These are phyloP conservation scores for Cutaneotrichosporon cutaneum DNA, from an alignment of 1,284 basidiomycete genomes.

Conservation along the genomic window DNA sequence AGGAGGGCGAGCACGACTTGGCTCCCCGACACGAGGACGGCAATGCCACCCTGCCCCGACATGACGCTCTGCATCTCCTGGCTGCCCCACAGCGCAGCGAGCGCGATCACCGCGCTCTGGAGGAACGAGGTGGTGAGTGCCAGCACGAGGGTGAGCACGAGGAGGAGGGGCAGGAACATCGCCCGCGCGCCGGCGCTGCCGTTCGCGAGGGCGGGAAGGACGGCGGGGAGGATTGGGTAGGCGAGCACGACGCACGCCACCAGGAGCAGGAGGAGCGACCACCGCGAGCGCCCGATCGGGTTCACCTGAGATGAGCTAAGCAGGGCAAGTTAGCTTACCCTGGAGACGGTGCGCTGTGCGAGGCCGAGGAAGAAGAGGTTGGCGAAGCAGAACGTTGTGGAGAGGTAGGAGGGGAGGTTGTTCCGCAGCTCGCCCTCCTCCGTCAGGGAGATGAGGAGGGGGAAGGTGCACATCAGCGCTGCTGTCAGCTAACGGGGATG, in stretches of 20 bases:
- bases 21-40: conserved; percentile 45
- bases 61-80: conserved; percentile 49
- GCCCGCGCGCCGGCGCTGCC: conserved; percentile 10
- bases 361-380: conserved; percentile 51
- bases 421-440: conserved; percentile 29
- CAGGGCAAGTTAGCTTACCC: conserved; percentile 32
- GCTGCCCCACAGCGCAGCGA: conserved; percentile 43
- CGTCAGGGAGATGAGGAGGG: conserved; percentile 42
- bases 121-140: conserved; percentile 45
- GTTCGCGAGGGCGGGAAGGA: conserved; percentile 35
- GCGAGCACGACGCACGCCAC: conserved; percentile 34
- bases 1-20: conserved; percentile 46
- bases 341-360: conserved; percentile 44
- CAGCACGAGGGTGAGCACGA: conserved; percentile 39
- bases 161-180: conserved; percentile 37
- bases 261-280: conserved; percentile 41
- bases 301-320: conserved; percentile 32
- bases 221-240: conserved; percentile 43
- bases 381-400: conserved; percentile 48
- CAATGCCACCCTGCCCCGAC: conserved; percentile 53
- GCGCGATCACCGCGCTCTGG: conserved; percentile 49
- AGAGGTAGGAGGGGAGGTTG: conserved; percentile 45
- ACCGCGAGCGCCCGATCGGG: conserved; percentile 38
- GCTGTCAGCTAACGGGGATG: conserved; percentile 4
- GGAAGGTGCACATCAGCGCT: conserved; percentile 52